Conservation (phyloP, 805 yeast genomes). For the Yamadazyma phyllophila region DNA sequence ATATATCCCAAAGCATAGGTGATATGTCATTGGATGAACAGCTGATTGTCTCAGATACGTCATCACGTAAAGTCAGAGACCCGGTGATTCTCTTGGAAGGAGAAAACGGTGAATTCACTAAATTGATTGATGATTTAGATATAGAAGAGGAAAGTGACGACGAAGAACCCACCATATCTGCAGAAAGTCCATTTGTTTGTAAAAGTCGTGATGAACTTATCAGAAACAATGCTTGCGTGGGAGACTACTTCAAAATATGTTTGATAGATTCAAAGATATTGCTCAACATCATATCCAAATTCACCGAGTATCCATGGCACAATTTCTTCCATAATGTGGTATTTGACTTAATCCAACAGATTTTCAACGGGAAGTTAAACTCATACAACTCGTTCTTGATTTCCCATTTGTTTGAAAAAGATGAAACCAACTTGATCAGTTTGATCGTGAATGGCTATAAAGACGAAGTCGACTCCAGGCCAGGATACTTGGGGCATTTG, state of each 20-base stretch:
- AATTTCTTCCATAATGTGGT: slow-evolving; percentile 96
- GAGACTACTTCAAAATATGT: slow-evolving; percentile 83
- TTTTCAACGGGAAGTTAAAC: slow-evolving; percentile 87
- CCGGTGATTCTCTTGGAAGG: slow-evolving; percentile 11
- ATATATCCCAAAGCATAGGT: slow-evolving; percentile 37
- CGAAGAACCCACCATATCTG: slow-evolving; percentile 43
- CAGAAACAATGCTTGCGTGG: slow-evolving; percentile 66
- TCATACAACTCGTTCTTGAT: slow-evolving; percentile 66
- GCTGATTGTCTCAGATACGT: slow-evolving; percentile 1
- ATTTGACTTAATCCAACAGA: slow-evolving; percentile 93
- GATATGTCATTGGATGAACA: slow-evolving; percentile 36
- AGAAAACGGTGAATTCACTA: slow-evolving; percentile 19
- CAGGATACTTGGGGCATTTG: slow-evolving; percentile 97
- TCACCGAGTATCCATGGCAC: slow-evolving; percentile 91
- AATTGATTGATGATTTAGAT: slow-evolving; percentile 24
- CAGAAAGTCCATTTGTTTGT: slow-evolving; percentile 44
- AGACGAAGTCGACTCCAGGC: slow-evolving; percentile 49
- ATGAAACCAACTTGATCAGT: slow-evolving; percentile 24
- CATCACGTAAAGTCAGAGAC: slow-evolving; percentile 16
- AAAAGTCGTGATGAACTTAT: slow-evolving; percentile 29
- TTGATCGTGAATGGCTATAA: slow-evolving; percentile 26
- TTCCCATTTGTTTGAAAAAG: slow-evolving; percentile 24
- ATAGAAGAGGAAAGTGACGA: slow-evolving; percentile 40
- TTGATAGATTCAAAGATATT: slow-evolving; percentile 73
- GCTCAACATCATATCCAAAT: slow-evolving; percentile 64